Evolutionary conservation across 2,329 filamentous ascomycete genomes (phyloP).

Genomic region (Clathrospora elynae): DNA sequence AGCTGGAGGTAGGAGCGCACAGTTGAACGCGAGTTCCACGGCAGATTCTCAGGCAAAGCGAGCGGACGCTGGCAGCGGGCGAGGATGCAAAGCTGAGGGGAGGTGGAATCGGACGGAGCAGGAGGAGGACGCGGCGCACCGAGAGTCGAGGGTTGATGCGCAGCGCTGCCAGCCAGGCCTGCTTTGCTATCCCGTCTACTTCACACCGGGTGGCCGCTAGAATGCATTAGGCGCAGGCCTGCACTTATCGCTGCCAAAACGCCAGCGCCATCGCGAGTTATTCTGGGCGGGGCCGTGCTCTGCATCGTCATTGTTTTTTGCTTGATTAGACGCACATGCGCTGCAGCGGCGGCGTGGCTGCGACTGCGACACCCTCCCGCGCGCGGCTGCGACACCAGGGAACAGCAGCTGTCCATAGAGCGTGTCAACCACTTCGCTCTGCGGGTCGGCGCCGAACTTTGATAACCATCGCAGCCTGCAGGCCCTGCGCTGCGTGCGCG

Average conservation of each 20-base stretch:
- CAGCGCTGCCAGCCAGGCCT: conserved; percentile 17
- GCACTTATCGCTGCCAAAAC: conserved; percentile 28
- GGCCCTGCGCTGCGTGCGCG: conserved; percentile 15
- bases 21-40: conserved; percentile 24
- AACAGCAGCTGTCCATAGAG: conserved; percentile 1
- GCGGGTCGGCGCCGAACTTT: conserved; percentile 5
- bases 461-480: conserved; percentile 3
- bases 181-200: conserved; percentile 22
- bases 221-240: conserved; percentile 21
- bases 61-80: conserved; percentile 28
- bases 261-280: conserved; percentile 25
- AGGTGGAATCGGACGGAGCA: conserved; percentile 7
- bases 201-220: conserved; percentile 22
- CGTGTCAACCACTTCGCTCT: neutral
- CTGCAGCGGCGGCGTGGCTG: conserved; percentile 7
- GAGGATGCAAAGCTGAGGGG: conserved; percentile 6
- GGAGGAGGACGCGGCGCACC: conserved; percentile 5
- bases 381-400: neutral
- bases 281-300: conserved; percentile 29
- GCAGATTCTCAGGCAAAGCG: conserved; percentile 23
- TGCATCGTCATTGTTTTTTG: conserved; percentile 29
- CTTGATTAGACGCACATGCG: conserved; percentile 15
- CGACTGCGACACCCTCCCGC: conserved; percentile 1
- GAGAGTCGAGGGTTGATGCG: conserved; percentile 12
- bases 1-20: conserved; percentile 19